A percentile compares a stretch with the other conserved stretches of the same genome.
Conservation (phyloP, 1,284 basidiomycete genomes). For the Moesziomyces globuligerus region DNA sequence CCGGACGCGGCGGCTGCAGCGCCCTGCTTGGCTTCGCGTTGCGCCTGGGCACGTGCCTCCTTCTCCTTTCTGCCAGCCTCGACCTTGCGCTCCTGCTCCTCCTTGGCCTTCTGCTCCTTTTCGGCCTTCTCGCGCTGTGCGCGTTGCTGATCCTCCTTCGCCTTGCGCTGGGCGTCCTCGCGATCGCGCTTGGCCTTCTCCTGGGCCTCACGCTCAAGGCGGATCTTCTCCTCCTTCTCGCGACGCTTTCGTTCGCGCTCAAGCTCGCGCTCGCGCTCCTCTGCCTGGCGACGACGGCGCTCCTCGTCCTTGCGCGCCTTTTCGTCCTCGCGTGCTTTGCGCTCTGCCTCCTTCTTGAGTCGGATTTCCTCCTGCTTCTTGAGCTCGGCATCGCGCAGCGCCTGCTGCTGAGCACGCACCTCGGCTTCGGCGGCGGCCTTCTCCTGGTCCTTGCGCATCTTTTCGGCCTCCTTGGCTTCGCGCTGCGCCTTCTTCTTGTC, state of each 20-base stretch:
- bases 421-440: slow-evolving; percentile 69
- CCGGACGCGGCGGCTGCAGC: slow-evolving; percentile 16
- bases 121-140: slow-evolving; percentile 69
- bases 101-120: slow-evolving; percentile 50
- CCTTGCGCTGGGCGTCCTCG: slow-evolving; percentile 59
- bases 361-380: slow-evolving; percentile 78
- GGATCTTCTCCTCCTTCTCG: slow-evolving; percentile 76
- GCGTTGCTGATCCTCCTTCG: slow-evolving; percentile 69
- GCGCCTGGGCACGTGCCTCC: slow-evolving; percentile 60
- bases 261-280: slow-evolving; percentile 70
- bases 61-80: slow-evolving; percentile 46
- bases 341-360: slow-evolving; percentile 70
- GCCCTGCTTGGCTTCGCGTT: slow-evolving; percentile 71
- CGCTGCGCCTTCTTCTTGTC: slow-evolving; percentile 91
- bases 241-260: slow-evolving; percentile 74
- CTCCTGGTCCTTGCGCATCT: slow-evolving; percentile 79
- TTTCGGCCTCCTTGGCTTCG: slow-evolving; percentile 82
- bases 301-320: slow-evolving; percentile 70
- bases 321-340: slow-evolving; percentile 71
- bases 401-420: slow-evolving; percentile 75
- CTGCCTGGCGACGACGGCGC: slow-evolving; percentile 72
- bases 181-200: slow-evolving; percentile 69
- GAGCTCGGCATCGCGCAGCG: slow-evolving; percentile 71
- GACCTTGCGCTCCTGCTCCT: slow-evolving; percentile 44
- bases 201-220: slow-evolving; percentile 68